These are phyloP conservation scores for Cyclostephanos invisitatus DNA, from an alignment of 108 stramenopile genomes.

Conservation along the genomic window DNA sequence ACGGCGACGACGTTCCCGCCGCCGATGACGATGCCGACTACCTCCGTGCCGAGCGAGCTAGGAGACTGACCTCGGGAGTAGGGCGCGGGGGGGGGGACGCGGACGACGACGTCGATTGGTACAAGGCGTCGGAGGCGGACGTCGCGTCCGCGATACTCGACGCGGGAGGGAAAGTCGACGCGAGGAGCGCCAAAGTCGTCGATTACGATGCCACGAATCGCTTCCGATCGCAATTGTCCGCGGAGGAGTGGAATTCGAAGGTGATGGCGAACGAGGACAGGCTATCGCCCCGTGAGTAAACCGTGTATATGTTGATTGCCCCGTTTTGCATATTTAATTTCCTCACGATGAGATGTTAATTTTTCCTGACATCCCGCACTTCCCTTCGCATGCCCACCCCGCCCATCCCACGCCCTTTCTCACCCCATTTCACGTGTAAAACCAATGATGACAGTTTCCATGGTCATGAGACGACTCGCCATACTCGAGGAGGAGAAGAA, in stretches of 20 bases:
- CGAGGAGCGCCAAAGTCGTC: constrained; percentile 11
- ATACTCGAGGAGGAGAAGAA: constrained; percentile 83
- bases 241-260: constrained; percentile 74
- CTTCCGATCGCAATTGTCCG: constrained; percentile 74
- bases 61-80: constrained; percentile 33
- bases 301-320: no score
- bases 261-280: constrained; percentile 74
- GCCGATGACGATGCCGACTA: constrained; percentile 51
- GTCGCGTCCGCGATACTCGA: constrained; percentile 36
- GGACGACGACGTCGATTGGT: constrained; percentile 37
- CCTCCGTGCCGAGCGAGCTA: constrained; percentile 56
- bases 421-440: background rate
- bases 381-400: no score
- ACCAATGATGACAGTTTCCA: constrained; percentile 19
- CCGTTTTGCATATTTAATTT: no score
- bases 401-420: background rate
- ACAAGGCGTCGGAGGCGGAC: constrained; percentile 43
- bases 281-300: constrained; percentile 48
- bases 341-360: no score
- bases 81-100: constrained; percentile 1
- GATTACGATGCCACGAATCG: constrained; percentile 39
- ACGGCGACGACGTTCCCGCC: constrained; percentile 12
- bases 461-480: constrained; percentile 76
- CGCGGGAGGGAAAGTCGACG: background rate
- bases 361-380: no score